Evolutionary conservation across 75 land plant species (phyloP), one percentile per base, ranked within the genome.

Genomic region (Picea glauca): DNA sequence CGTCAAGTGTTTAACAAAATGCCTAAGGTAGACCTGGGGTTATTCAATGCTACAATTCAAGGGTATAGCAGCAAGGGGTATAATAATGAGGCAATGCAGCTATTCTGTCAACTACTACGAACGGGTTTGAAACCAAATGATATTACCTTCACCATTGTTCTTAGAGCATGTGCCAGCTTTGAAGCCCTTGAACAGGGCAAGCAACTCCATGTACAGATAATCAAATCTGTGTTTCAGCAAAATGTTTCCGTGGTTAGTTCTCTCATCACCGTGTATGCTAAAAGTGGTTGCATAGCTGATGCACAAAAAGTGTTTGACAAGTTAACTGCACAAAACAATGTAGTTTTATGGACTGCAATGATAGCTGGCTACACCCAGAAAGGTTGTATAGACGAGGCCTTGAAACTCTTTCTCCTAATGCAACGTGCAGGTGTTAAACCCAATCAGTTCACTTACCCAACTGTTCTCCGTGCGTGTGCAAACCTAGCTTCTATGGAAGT

Each of bases 21-120:
- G 81, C 74, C 32, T 62, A 54, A 57, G 43, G 58, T 38, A 58
- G 81, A 84, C 65, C n/a, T 58, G 17, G 81, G 81, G 26, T 87
- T 83, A 21, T 87, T 80, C 81, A 84, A 81, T 46, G 68, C 79
- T n/a, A 67, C 79, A n/a, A 81, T 81, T 64, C 58, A 50, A 54
- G 80, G 86, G 43, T 84, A 79, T 75, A 80, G 78, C 9, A 46
- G 77, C 14, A 80, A 84, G 26, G 58, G 81, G 83, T 18, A 14
- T 35, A 62, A 83, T 14, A 40, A 66, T 35, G 33, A 73, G 35
- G 12, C 26, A n/a, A n/a, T 63, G 26, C 0, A n/a, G 8, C 21
- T 63, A 26, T n/a, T n/a, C 3, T 7, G 6, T 43, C 46, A 43
- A 43, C 46, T 43, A 43, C 46, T 30, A 31, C 13, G 14, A 32